phyloP scores from a whole-genome alignment of 208 protist species.

The Trypanosoma lewisi region DNA sequence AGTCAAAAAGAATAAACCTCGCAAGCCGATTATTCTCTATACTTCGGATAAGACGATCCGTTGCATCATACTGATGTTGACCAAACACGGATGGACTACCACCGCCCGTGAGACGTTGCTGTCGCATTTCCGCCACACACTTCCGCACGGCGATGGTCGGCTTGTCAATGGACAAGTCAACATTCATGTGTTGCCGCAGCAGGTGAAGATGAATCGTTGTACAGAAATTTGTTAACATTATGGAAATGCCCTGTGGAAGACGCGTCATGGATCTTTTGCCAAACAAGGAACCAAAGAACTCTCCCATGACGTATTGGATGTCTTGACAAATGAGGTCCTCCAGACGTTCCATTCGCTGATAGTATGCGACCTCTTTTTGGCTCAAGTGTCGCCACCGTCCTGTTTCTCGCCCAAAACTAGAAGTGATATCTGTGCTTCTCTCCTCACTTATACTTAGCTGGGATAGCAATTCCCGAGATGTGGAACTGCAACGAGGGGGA shows the following conservation, averaged over 20 bases:
- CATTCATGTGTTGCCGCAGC: constrained; percentile 35
- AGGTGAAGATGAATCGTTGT: constrained; percentile 79
- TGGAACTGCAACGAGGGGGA: not conserved
- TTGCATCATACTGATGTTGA: constrained; percentile 22
- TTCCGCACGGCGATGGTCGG: constrained; percentile 29
- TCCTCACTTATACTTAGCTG: constrained; percentile 6
- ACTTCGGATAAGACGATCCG: constrained; percentile 52
- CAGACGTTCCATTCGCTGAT: constrained; percentile 43
- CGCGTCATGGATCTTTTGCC: constrained; percentile 63
- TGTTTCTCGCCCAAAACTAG: constrained; percentile 5
- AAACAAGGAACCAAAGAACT: constrained; percentile 77
- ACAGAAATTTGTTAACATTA: constrained; percentile 74
- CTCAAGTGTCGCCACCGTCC: constrained; percentile 2
- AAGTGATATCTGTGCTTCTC: constrained; percentile 1
- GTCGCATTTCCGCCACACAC: constrained; percentile 40
- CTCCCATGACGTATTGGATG: constrained; percentile 74
- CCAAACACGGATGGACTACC: constrained; percentile 9
- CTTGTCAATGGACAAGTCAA: constrained; percentile 22
- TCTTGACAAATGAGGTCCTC: constrained; percentile 85
- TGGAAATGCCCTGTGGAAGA: constrained; percentile 75
- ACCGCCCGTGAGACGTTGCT: constrained; percentile 35
- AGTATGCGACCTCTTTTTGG: constrained; percentile 18
- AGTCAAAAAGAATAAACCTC: constrained; percentile 89
- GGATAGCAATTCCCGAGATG: not conserved
- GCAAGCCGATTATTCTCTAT: constrained; percentile 76